Evolutionary conservation across 805 yeast species (phyloP), one percentile per base, ranked within the genome.

Genomic region (Jamesozyma jinghongensis): DNA sequence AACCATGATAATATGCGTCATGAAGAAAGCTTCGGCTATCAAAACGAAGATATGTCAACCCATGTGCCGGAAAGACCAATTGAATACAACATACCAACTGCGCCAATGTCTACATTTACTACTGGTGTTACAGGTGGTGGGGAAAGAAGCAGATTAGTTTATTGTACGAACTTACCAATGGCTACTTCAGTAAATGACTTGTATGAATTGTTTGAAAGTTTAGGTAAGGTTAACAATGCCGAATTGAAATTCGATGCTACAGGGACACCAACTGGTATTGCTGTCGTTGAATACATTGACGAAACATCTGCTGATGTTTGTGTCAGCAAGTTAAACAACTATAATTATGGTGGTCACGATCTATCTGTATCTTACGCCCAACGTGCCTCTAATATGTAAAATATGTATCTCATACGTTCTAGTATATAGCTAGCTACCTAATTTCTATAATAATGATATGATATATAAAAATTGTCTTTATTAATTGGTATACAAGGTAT

Each of bases 131-230:
- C 59, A 11, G 85, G 82, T 2, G 67, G 70, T 36, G 86, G 85
- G 37, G 73, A 66, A 31, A 76, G 74, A 38, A 80, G 78, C 39
- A 74, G 68, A 27, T 69, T 74, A 17, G 72, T 90, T 33, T 82
- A 66, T 54, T 87, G 83, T 25, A 71, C 70, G 34, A 90, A 88
- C 66, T 69, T 90, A 57, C 97, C 97, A 30, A 86, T 77, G 71
- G 80, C 87, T 40, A 88, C 97, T 14, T 75, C 87, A 25, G 77
- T 79, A 48, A 79, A 80, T 43, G 97, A 90, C 62, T 72, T 90
- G 50, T 75, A 71, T 48, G 96, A 88, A 51, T 71, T 90, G 44
- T 88, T 88, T 59, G 90, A 81, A 59, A 81, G 90, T 34, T 74
- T 87, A 39, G 95, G 95, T 22, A 66, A 74, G 38, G 86, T 90